Evolutionary conservation across 75 land plant species (phyloP).

Genomic region (Cunninghamia lanceolata): DNA sequence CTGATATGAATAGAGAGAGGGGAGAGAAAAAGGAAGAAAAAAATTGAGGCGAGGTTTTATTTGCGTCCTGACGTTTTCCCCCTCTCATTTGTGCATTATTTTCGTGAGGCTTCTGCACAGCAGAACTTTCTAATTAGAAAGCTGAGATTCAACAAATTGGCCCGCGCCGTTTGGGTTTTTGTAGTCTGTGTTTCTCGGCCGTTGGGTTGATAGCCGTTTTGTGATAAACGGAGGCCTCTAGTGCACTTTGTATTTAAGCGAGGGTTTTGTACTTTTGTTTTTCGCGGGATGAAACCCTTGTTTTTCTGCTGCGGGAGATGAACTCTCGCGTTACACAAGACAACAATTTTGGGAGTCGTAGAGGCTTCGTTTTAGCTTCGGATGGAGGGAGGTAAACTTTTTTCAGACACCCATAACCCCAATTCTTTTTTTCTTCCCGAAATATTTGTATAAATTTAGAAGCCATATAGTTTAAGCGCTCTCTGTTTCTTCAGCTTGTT

Average conservation of each 20-base stretch:
- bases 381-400: slow-evolving; percentile 10
- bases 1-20: not conserved
- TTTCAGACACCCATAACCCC: not conserved
- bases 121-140: not conserved
- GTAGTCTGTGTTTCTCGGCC: not conserved
- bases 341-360: not conserved
- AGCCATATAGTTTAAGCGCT: not conserved
- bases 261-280: not conserved
- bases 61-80: not conserved
- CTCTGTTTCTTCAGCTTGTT: not conserved
- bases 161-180: not conserved
- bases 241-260: not conserved
- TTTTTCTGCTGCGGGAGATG: slow-evolving; percentile 4
- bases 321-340: not conserved
- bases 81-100: not conserved
- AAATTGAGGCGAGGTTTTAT: not conserved
- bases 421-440: not conserved
- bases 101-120: not conserved
- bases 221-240: not conserved
- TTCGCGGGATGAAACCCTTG: not conserved
- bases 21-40: not conserved
- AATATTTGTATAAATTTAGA: not conserved
- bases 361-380: not conserved
- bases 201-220: not conserved
- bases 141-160: not conserved